These are phyloP conservation scores for Ascochyta koolunga DNA, from an alignment of 2,329 filamentous ascomycete genomes.

Conservation along the genomic window DNA sequence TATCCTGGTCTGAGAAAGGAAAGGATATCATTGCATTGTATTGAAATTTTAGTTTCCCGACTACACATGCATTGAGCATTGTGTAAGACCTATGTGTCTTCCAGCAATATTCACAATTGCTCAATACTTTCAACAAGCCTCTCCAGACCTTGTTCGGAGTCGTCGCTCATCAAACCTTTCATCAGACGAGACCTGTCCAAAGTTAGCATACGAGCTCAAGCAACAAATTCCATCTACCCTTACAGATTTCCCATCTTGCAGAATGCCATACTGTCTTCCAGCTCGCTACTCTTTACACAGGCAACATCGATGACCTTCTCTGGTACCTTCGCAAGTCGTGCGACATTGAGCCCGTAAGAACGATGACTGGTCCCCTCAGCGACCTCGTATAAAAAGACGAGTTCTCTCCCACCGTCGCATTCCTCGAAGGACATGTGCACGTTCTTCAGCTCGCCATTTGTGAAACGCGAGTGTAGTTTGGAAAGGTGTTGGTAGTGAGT, in stretches of 20 bases:
- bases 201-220: constrained; percentile 22
- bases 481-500: constrained; percentile 93
- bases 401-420: constrained; percentile 65
- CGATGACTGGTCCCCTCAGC: constrained; percentile 89
- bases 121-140: constrained; percentile 52
- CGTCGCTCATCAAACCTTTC: constrained; percentile 31
- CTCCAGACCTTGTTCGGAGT: constrained; percentile 43
- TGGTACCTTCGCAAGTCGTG: constrained; percentile 81
- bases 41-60: neutral
- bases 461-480: constrained; percentile 73
- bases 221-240: constrained; percentile 15
- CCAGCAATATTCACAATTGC: constrained; percentile 43
- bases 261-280: constrained; percentile 68
- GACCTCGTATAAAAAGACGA: constrained; percentile 95
- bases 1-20: neutral
- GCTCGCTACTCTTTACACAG: constrained; percentile 74
- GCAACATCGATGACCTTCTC: constrained; percentile 78
- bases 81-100: neutral
- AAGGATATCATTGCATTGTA: neutral
- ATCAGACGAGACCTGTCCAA: constrained; percentile 29
- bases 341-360: constrained; percentile 93
- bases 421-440: constrained; percentile 88
- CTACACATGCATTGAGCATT: neutral
- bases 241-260: constrained; percentile 43
- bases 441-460: constrained; percentile 72